Percentiles rank a stretch among this genome's conserved stretches.
Evolutionary conservation across 805 yeast species (phyloP).

Genomic region (Cyberlindnera mississippiensis): DNA sequence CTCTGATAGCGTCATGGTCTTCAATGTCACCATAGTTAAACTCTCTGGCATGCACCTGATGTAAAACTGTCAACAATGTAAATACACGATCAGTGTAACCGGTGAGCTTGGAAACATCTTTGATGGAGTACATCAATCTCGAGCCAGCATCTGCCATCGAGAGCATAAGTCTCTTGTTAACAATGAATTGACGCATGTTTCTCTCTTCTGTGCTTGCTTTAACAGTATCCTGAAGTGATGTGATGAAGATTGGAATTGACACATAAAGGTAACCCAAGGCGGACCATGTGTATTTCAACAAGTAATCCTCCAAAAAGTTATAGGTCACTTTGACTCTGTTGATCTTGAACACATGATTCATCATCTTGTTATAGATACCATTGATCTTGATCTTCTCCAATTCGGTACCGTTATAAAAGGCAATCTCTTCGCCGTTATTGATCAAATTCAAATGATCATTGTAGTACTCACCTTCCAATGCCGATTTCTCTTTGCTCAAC

Average conservation of each 20-base stretch:
- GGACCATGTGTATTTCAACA: constrained; percentile 90
- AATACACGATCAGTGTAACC: constrained; percentile 89
- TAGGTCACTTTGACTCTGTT: constrained; percentile 61
- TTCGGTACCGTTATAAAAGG: constrained; percentile 84
- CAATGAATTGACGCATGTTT: constrained; percentile 83
- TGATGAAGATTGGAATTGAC: constrained; percentile 79
- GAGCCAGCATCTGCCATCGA: constrained; percentile 95
- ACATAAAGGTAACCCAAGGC: constrained; percentile 92
- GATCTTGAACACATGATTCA: constrained; percentile 49
- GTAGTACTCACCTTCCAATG: constrained; percentile 84
- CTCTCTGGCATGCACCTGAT: constrained; percentile 66
- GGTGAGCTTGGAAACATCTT: constrained; percentile 85
- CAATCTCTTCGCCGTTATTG: constrained; percentile 88
- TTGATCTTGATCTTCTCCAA: constrained; percentile 69
- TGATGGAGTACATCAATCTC: constrained; percentile 88
- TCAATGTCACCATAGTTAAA: constrained; percentile 38
- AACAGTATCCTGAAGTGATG: constrained; percentile 33
- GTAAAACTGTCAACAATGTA: constrained; percentile 68
- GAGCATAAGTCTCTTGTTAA: constrained; percentile 85
- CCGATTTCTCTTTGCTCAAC: constrained; percentile 66
- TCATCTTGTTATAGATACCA: constrained; percentile 54
- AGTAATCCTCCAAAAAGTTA: constrained; percentile 76
- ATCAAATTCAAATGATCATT: constrained; percentile 82
- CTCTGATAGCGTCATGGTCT: constrained; percentile 54
- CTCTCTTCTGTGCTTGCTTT: constrained; percentile 37